Base-by-base conservation (phyloP, 2,329 filamentous ascomycete genomes). In the Penicillium sp. region DNA sequence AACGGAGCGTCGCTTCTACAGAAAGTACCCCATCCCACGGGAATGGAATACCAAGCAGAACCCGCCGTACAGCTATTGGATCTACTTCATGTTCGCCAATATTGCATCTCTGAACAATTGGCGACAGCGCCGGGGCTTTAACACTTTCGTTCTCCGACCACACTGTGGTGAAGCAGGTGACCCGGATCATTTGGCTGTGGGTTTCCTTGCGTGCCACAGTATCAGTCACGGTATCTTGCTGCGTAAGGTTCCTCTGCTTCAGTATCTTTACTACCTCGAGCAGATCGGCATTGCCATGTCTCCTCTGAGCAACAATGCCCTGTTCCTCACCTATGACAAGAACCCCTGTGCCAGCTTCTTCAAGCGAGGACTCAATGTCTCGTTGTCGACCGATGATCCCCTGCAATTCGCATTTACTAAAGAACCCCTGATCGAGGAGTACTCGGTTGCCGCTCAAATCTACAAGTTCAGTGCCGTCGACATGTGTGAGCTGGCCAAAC, bases 271-370 rank as follows among this genome's bases (percentile, higher is more conserved):
- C 76, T 99, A 99, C 66, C 84, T 99, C 17, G 92, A 99, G 68
- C 93, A 97, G 68, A 97, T 99, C 56, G 94, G 94, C 51, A 94
- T 99, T 57, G 94, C 94, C 55, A 99, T 99, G 94, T 97, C 93
- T n/a, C 94, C 94, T 2, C 81, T 99, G 39, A 96, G 91, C 72
- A 99, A 99, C 78, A 99, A 99, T 64, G 94, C 94, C 0, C 77
- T 99, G 26, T 99, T 99, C 76, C 77, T 99, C 46, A 91, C 93
- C 1, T 97, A 99, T 67, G 94, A 99, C 72, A 86, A 95, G 52
- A 99, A 99, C 63, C 94, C 94, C 0, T 99, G 96, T 75, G 82
- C 96, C 62, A 90, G 89, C 65, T 99, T 99, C 74, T 99, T 99
- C 79, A 88, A 90, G 67, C 87, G 94, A 49, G 94, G 94, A 0